Percentiles rank a stretch among this genome's conserved stretches.
Evolutionary conservation across 176 grass and related monocot genomes (phyloP).

Genomic region (Miscanthus lutarioriparius): DNA sequence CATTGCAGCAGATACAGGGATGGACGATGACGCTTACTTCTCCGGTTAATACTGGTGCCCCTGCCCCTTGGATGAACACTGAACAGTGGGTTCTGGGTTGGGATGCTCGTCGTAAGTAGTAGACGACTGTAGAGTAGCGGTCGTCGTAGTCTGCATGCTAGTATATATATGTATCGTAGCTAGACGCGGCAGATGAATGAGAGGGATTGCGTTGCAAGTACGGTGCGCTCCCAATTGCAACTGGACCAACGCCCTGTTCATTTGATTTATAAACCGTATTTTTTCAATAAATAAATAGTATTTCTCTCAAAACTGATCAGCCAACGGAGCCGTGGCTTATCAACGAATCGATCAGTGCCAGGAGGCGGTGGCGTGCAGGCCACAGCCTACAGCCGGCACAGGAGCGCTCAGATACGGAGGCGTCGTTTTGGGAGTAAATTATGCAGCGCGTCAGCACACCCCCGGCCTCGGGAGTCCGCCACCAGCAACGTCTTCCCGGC

Average conservation of each 20-base stretch:
- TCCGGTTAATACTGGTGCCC: neutral
- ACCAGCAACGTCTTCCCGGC: conserved; percentile 11
- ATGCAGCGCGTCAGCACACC: conserved; percentile 32
- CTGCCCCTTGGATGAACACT: neutral
- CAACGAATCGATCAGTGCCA: too few species aligned
- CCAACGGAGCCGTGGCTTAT: too few species aligned
- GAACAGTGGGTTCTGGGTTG: neutral
- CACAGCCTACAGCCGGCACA: neutral
- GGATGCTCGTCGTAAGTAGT: neutral
- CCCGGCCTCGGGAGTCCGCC: conserved; percentile 36
- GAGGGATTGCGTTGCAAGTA: conserved; percentile 7
- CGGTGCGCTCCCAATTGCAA: neutral
- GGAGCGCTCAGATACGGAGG: conserved; percentile 51
- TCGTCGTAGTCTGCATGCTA: neutral
- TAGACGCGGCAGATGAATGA: neutral
- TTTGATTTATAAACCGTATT: too few species aligned
- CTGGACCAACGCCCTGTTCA: neutral
- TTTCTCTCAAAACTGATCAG: too few species aligned
- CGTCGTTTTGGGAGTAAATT: conserved; percentile 50
- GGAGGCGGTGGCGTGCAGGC: conserved; percentile 24
- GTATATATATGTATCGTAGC: neutral
- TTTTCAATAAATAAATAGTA: too few species aligned
- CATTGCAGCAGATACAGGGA: neutral
- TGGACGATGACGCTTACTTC: neutral
- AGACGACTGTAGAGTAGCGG: neutral